Evolutionary conservation across 257 asterid species (phyloP), one percentile per base, ranked within the genome.

Genomic region (Catharanthus roseus): DNA sequence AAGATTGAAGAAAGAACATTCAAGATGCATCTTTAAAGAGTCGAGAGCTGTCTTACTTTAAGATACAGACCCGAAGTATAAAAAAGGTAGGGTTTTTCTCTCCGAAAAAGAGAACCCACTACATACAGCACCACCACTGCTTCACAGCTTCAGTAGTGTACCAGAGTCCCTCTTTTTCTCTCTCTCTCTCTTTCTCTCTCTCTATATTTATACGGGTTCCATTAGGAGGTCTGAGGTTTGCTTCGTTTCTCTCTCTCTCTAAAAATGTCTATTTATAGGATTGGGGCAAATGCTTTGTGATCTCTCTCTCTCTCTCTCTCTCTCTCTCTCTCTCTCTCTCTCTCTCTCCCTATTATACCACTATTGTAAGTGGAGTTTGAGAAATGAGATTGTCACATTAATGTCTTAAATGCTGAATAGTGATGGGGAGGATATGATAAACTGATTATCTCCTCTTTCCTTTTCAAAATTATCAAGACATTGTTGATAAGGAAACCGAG

Each of bases 71-170:
- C 65, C 50, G 36, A 75, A 60, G 47, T 68, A 66, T 23, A 33
- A 50, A 24, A 75, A 69, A 60, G 65, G 78, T 68, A 69, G 78
- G 74, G 78, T 75, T 68, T 68, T 49, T 60, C 53, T 50, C 55
- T 11, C 31, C 9, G 9, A 51, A 53, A 65, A 39, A 65, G 39
- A 33, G 45, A 47, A 31, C 57, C 58, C 47, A 6, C 70, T 24
- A 34, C 45, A 11, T n/a, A 67, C 61, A 73, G 67, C 72, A 73
- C 54, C 72, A 16, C 70, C 47, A 67, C 67, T 60, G 58, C 74
- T 57, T 65, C 47, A 67, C 67, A 47, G 58, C 74, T 57, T 65
- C 77, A 36, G 67, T 62, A 41, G 47, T 51, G 60, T 61, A 54
- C 41, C 68, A 53, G 33, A 55, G 49, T n/a, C 26, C 51, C 38